phyloP scores from a whole-genome alignment of 495 filamentous ascomycete genomes.

The Lasiosphaeriaceae sp. region DNA sequence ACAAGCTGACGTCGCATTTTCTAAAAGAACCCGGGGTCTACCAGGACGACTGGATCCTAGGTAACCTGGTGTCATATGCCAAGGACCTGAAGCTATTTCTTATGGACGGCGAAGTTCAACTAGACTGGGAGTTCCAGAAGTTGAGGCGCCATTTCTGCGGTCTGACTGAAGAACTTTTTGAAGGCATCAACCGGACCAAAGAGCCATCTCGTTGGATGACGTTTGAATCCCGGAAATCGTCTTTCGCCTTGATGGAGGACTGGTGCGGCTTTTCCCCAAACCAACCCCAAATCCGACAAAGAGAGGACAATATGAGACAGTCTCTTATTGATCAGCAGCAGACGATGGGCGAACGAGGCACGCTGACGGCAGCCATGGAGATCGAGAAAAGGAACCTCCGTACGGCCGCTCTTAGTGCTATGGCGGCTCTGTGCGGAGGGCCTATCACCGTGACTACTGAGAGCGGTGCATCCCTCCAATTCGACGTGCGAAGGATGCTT shows the following conservation, averaged over 20 bases:
- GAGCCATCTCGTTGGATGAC: slow-evolving; percentile 91
- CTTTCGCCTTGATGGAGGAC: slow-evolving; percentile 95
- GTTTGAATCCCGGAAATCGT: slow-evolving; percentile 88
- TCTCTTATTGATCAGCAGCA: slow-evolving; percentile 65
- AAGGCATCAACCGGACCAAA: slow-evolving; percentile 81
- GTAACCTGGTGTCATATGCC: slow-evolving; percentile 83
- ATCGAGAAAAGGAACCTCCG: slow-evolving; percentile 91
- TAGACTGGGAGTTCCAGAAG: slow-evolving; percentile 93
- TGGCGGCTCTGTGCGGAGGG: slow-evolving; percentile 91
- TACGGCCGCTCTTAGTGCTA: slow-evolving; percentile 86
- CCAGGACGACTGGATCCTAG: slow-evolving; percentile 88
- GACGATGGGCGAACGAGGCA: slow-evolving; percentile 61
- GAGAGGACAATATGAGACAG: slow-evolving; percentile 85
- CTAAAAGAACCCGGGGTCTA: slow-evolving; percentile 73
- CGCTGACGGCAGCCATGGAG: slow-evolving; percentile 82
- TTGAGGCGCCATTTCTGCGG: slow-evolving; percentile 91
- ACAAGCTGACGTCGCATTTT: slow-evolving; percentile 90
- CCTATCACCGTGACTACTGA: slow-evolving; percentile 86
- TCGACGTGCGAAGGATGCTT: slow-evolving; percentile 88
- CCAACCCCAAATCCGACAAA: slow-evolving; percentile 70
- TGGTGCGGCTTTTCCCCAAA: slow-evolving; percentile 98
- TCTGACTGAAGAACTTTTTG: slow-evolving; percentile 86
- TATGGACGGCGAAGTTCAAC: slow-evolving; percentile 89
- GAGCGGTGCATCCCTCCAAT: slow-evolving; percentile 75
- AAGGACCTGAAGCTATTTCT: slow-evolving; percentile 91